Evolutionary conservation across 352 stramenopile species (phyloP).

Genomic region (Phytophthora hibernalis): DNA sequence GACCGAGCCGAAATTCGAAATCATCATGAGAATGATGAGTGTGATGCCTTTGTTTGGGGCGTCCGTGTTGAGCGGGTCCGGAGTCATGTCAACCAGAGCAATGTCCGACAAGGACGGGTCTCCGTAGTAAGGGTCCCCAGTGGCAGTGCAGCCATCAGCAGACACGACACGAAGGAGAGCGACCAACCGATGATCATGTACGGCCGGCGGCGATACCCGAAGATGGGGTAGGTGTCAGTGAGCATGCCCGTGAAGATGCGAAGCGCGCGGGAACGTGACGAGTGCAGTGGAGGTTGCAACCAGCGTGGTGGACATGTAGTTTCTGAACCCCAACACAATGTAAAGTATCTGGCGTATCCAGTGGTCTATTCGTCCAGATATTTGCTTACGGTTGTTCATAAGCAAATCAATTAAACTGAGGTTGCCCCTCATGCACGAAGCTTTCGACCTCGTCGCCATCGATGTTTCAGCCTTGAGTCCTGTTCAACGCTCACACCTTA

Average conservation of each 20-base stretch:
- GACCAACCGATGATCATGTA: conserved; percentile 75
- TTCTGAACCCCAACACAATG: no score
- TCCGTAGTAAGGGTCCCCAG: conserved; percentile 47
- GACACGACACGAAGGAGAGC: conserved; percentile 29
- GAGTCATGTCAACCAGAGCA: conserved; percentile 27
- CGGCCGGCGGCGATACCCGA: conserved; percentile 67
- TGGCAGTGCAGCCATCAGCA: conserved; percentile 44
- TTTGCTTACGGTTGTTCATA: no score
- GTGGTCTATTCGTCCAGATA: no score
- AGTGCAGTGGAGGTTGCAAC: conserved; percentile 46
- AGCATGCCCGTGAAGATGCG: conserved; percentile 65
- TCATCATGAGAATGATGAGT: conserved; percentile 63
- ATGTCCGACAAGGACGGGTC: conserved; percentile 25
- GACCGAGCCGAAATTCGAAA: conserved; percentile 70
- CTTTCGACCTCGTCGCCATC: no score
- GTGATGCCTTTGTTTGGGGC: conserved; percentile 40
- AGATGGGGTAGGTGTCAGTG: conserved; percentile 73
- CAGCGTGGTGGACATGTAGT: conserved; percentile 55
- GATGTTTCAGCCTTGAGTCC: no score
- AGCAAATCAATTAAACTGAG: no score
- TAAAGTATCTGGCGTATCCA: no score
- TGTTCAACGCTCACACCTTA: no score
- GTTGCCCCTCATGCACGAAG: no score
- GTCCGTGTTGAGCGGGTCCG: conserved; percentile 35
- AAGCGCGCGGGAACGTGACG: conserved; percentile 45